These are phyloP conservation scores for Chrysoporthe deuterocubensis DNA, from an alignment of 2,329 filamentous ascomycete species.

Conservation along the genomic window DNA sequence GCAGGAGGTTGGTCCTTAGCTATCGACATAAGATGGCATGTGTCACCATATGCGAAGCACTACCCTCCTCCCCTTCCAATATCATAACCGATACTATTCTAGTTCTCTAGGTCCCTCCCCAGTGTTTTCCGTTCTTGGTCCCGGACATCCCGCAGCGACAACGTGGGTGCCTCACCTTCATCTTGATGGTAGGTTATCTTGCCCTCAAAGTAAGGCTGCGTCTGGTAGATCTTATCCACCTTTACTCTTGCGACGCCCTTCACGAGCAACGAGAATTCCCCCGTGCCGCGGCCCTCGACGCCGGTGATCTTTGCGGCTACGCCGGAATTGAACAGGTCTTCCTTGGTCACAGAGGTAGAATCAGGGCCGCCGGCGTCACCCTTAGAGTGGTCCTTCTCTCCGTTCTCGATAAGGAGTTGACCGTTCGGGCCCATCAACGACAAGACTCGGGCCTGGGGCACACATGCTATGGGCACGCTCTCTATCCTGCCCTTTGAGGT, in stretches of 20 bases:
- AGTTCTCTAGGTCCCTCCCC: background rate
- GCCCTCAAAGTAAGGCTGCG: slow-evolving; percentile 85
- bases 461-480: slow-evolving; percentile 79
- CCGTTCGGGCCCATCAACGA: slow-evolving; percentile 75
- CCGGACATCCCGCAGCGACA: background rate
- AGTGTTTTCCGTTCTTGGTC: background rate
- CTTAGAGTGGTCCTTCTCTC: slow-evolving; percentile 53
- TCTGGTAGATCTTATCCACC: slow-evolving; percentile 74
- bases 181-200: slow-evolving; percentile 75
- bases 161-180: slow-evolving; percentile 54
- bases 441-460: slow-evolving; percentile 72
- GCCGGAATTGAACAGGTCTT: slow-evolving; percentile 82
- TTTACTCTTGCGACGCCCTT: slow-evolving; percentile 81
- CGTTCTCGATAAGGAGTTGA: slow-evolving; percentile 73
- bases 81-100: background rate
- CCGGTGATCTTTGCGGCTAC: slow-evolving; percentile 79
- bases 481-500: slow-evolving; percentile 67
- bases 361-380: slow-evolving; percentile 50
- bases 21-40: too few species aligned
- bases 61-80: too few species aligned
- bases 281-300: slow-evolving; percentile 74
- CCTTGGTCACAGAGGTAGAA: slow-evolving; percentile 63
- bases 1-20: too few species aligned
- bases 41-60: too few species aligned
- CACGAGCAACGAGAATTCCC: slow-evolving; percentile 82